Conservation (phyloP, 1,284 basidiomycete species). For the Cystobasidium sp. region DNA sequence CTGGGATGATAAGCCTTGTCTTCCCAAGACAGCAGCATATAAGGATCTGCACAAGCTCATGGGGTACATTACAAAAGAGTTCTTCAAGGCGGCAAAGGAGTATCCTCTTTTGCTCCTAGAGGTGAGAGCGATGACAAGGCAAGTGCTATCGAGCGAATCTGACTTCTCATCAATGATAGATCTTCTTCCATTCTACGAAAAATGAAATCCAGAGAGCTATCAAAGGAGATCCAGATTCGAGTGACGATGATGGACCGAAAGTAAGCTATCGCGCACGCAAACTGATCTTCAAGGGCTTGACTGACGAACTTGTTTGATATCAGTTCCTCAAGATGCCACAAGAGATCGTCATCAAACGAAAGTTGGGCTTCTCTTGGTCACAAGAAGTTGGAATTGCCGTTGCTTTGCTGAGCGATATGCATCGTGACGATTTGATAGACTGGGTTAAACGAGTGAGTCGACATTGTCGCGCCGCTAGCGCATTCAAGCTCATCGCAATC, state of each 20-base stretch:
- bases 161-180: conserved; percentile 33
- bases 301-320: too few relatives aligned
- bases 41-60: conserved; percentile 81
- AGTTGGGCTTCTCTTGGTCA: conserved; percentile 85
- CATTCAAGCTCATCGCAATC: too few relatives aligned
- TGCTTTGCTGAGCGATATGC: conserved; percentile 71
- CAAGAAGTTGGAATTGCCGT: conserved; percentile 86
- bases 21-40: conserved; percentile 76
- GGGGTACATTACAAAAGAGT: conserved; percentile 81
- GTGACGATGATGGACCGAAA: conserved; percentile 61
- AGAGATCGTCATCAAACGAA: conserved; percentile 71
- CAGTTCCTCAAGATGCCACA: conserved; percentile 43
- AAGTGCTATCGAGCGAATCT: conserved; percentile 25
- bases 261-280: conserved; percentile 53
- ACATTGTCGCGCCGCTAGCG: too few relatives aligned
- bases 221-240: conserved; percentile 56
- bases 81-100: conserved; percentile 83
- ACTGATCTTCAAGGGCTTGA: conserved; percentile 58
- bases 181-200: conserved; percentile 34
- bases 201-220: conserved; percentile 10
- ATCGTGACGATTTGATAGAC: conserved; percentile 68
- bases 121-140: conserved; percentile 57
- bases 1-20: conserved; percentile 71
- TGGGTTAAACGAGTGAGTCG: conserved; percentile 75
- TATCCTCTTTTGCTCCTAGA: conserved; percentile 84